phyloP scores from a whole-genome alignment of 768 basidiomycete genomes.

The Guyanaporus albipodus region DNA sequence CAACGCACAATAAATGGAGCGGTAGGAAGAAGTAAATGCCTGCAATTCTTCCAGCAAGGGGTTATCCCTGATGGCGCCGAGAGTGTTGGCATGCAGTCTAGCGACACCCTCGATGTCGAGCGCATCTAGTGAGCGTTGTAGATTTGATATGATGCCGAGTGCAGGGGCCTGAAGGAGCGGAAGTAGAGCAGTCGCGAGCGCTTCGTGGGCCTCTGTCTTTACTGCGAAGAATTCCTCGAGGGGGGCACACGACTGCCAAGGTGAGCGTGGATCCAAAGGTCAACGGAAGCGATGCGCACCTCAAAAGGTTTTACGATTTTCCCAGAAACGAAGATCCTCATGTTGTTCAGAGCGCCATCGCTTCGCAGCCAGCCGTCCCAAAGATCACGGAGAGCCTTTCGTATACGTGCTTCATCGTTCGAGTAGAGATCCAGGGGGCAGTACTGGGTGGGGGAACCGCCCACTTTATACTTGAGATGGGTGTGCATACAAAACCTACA shows the following conservation, averaged over 20 bases:
- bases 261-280: slow-evolving; percentile 1
- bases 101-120: slow-evolving; percentile 83
- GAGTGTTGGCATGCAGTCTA: slow-evolving; percentile 29
- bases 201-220: slow-evolving; percentile 39
- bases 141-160: slow-evolving; percentile 47
- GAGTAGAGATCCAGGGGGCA: slow-evolving; percentile 94
- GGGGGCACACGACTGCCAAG: slow-evolving; percentile 5
- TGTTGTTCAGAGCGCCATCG: slow-evolving; percentile 70
- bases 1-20: slow-evolving; percentile 30
- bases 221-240: slow-evolving; percentile 16
- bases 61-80: slow-evolving; percentile 38
- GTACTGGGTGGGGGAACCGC: slow-evolving; percentile 44
- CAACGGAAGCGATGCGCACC: slow-evolving; percentile 37
- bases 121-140: slow-evolving; percentile 76
- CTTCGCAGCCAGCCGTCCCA: slow-evolving; percentile 71
- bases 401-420: slow-evolving; percentile 52
- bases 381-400: slow-evolving; percentile 60
- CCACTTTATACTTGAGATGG: slow-evolving; percentile 41
- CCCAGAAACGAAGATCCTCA: slow-evolving; percentile 75
- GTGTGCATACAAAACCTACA: slow-evolving; percentile 94
- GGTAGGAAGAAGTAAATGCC: slow-evolving; percentile 56
- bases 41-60: slow-evolving; percentile 64
- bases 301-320: slow-evolving; percentile 51
- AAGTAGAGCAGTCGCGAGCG: slow-evolving; percentile 48
- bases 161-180: slow-evolving; percentile 46